Evolutionary conservation across 2,329 filamentous ascomycete genomes (phyloP).

Genomic region (Graphilbum ipis-grandicollis): DNA sequence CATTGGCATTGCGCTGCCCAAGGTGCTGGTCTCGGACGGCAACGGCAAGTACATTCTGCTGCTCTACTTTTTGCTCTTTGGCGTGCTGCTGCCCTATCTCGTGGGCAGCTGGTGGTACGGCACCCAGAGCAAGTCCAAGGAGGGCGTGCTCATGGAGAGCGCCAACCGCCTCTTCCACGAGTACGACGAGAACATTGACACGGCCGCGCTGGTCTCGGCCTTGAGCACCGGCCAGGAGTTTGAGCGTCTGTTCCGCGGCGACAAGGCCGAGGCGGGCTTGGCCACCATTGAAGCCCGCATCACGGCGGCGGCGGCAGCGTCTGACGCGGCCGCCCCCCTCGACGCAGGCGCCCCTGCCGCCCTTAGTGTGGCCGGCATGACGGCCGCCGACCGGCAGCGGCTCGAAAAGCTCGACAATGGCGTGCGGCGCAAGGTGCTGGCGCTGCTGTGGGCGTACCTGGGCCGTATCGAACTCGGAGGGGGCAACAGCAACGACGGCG

Average conservation of each 20-base stretch:
- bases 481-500: too few species aligned
- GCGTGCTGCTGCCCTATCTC: constrained; percentile 77
- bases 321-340: constrained; percentile 9
- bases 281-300: constrained; percentile 73
- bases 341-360: constrained; percentile 18
- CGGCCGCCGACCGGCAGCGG: constrained; percentile 55
- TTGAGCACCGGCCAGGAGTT: constrained; percentile 80
- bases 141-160: constrained; percentile 81
- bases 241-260: constrained; percentile 54
- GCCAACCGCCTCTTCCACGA: constrained; percentile 90
- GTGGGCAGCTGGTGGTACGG: constrained; percentile 99
- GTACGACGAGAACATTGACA: constrained; percentile 70
- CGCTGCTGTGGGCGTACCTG: constrained; percentile 87
- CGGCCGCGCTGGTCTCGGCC: constrained; percentile 62
- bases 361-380: constrained; percentile 29
- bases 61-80: constrained; percentile 74
- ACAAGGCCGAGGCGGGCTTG: constrained; percentile 64
- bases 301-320: neutral
- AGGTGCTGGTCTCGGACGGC: constrained; percentile 81
- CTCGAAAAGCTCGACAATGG: constrained; percentile 69
- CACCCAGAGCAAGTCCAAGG: constrained; percentile 80
- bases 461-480: constrained; percentile 77
- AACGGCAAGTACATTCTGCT: constrained; percentile 91
- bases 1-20: constrained; percentile 89
- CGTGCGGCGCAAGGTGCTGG: constrained; percentile 68